Percentiles rank a stretch among this genome's conserved stretches.
These are phyloP conservation scores for Chalciporus piperatus DNA, from an alignment of 768 basidiomycete genomes.

Conservation along the genomic window DNA sequence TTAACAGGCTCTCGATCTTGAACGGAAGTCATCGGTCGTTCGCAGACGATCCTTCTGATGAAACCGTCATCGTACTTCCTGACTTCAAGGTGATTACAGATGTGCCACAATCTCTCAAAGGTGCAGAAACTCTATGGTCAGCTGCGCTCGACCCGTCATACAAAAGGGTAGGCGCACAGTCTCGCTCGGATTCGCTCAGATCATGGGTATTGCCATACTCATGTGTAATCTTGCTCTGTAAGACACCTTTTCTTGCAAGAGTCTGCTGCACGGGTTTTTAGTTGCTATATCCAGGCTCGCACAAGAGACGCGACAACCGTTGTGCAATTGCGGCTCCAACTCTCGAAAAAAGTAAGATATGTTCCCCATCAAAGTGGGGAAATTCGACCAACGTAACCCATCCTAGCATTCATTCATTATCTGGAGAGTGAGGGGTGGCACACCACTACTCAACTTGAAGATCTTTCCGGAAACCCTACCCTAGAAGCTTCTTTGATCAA, in stretches of 20 bases:
- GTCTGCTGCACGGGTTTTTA: not conserved
- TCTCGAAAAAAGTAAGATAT: constrained; percentile 63
- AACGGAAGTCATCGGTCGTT: constrained; percentile 82
- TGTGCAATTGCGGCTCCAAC: constrained; percentile 86
- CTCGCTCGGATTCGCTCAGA: constrained; percentile 48
- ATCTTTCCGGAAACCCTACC: constrained; percentile 37
- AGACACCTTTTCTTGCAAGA: constrained; percentile 22
- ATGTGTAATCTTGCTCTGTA: constrained; percentile 87
- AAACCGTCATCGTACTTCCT: constrained; percentile 87
- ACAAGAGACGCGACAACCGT: constrained; percentile 89
- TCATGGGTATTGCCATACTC: constrained; percentile 88
- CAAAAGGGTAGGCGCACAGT: constrained; percentile 43
- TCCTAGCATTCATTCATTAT: constrained; percentile 56
- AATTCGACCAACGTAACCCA: not conserved
- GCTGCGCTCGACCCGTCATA: constrained; percentile 58
- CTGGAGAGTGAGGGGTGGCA: constrained; percentile 71
- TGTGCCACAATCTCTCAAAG: constrained; percentile 58
- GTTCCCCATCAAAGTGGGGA: constrained; percentile 12
- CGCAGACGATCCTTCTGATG: constrained; percentile 53
- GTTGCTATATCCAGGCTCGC: constrained; percentile 62
- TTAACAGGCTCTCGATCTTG: constrained; percentile 62
- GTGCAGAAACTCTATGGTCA: constrained; percentile 70
- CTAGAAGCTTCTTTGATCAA: constrained; percentile 21
- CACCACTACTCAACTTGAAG: constrained; percentile 71
- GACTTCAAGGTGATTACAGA: constrained; percentile 85